These are phyloP conservation scores for Aspergillus sp. DNA, from an alignment of 2,329 filamentous ascomycete species.

Conservation along the genomic window DNA sequence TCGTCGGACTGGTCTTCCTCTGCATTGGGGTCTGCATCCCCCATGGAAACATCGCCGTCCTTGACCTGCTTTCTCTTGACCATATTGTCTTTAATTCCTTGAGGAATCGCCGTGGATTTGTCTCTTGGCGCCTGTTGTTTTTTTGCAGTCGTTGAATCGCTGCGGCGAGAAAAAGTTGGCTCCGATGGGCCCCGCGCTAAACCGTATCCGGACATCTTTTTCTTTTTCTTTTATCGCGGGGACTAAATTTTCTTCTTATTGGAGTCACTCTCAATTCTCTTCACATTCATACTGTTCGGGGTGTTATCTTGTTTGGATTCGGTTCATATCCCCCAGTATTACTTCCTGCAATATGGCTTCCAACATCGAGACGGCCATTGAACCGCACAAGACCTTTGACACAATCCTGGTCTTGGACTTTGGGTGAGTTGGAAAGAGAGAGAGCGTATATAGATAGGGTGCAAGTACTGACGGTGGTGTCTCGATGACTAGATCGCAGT, in stretches of 20 bases:
- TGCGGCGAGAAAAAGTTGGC: slow-evolving; percentile 1
- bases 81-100: slow-evolving; percentile 29
- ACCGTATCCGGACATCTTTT: slow-evolving; percentile 18
- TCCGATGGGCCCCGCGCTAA: slow-evolving; percentile 12
- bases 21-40: slow-evolving; percentile 33
- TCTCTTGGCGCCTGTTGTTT: not conserved
- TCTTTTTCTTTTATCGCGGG: slow-evolving; percentile 14
- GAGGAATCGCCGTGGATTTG: slow-evolving; percentile 2
- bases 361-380: not conserved
- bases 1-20: slow-evolving; percentile 35
- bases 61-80: slow-evolving; percentile 44
- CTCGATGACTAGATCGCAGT: slow-evolving; percentile 47
- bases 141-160: not conserved
- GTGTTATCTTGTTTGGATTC: not conserved
- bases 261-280: not conserved
- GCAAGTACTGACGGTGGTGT: not conserved
- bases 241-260: not conserved
- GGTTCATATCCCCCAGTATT: not conserved
- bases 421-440: slow-evolving; percentile 33
- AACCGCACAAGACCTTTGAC: slow-evolving; percentile 38
- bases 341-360: not conserved
- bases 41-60: slow-evolving; percentile 39
- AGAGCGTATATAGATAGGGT: not conserved
- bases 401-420: slow-evolving; percentile 68
- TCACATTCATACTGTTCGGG: not conserved